Evolutionary conservation across 2,329 filamentous ascomycete genomes (phyloP).

Genomic region (Ceratocystis huliohia): DNA sequence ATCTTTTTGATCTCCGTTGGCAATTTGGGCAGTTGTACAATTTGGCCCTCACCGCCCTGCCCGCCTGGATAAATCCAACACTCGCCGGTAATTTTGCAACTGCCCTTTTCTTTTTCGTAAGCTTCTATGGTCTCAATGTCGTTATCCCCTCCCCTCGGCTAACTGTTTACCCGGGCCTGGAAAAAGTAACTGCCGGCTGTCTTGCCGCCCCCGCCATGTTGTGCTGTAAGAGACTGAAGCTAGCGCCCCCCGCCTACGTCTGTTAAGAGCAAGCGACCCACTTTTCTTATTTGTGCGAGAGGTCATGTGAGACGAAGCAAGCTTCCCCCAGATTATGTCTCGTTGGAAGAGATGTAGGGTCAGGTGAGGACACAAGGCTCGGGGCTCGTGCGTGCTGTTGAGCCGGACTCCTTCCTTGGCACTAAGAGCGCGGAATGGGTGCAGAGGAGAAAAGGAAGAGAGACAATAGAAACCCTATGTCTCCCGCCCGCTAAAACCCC

Average conservation of each 20-base stretch:
- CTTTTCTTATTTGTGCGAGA: too few species aligned
- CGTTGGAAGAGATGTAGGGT: too few species aligned
- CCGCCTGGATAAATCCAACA: too few species aligned
- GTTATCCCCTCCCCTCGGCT: neutral
- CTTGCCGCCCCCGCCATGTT: neutral
- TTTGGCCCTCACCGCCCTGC: neutral
- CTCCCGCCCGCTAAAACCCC: neutral
- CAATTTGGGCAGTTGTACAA: neutral
- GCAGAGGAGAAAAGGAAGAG: neutral
- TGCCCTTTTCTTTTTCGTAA: neutral
- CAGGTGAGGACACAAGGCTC: too few species aligned
- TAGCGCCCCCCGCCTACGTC: too few species aligned
- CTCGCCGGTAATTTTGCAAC: neutral
- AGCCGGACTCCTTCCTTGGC: too few species aligned
- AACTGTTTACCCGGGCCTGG: slow-evolving; percentile 4
- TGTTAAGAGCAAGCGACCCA: too few species aligned
- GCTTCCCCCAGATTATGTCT: too few species aligned
- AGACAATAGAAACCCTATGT: neutral
- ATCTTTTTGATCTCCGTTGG: neutral
- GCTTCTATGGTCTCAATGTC: neutral
- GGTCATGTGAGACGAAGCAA: too few species aligned
- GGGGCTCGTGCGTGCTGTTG: too few species aligned
- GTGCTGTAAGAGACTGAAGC: too few species aligned
- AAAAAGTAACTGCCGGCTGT: slow-evolving; percentile 8
- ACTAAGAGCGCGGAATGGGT: neutral